Evolutionary conservation across 164 flowering plant genomes (phyloP).

Genomic region (Aristolochia californica): DNA sequence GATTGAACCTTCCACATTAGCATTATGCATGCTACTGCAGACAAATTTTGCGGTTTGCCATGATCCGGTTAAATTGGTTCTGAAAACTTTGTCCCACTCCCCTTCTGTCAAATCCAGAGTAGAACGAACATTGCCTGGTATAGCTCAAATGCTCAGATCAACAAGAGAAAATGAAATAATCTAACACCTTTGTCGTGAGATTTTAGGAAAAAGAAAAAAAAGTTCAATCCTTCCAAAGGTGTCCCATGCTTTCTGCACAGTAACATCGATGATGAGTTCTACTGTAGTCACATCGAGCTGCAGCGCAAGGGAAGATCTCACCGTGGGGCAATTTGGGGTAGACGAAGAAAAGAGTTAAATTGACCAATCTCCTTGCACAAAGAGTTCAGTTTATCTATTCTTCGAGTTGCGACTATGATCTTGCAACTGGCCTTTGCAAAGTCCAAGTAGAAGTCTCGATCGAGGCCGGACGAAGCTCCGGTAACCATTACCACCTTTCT

Average conservation of each 20-base stretch:
- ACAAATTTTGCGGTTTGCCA: constrained; percentile 63
- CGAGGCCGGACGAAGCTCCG: constrained; percentile 6
- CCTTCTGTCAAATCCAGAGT: constrained; percentile 49
- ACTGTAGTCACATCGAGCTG: constrained; percentile 38
- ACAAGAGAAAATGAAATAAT: background rate
- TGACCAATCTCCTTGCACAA: constrained; percentile 57
- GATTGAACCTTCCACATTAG: constrained; percentile 46
- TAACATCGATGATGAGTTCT: constrained; percentile 28
- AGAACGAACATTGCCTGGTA: background rate
- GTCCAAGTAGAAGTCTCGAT: constrained; percentile 2
- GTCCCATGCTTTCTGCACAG: constrained; percentile 59
- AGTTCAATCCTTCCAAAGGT: constrained; percentile 57
- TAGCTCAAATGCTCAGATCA: background rate
- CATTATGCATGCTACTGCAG: constrained; percentile 44
- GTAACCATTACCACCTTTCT: constrained; percentile 8
- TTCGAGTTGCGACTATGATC: constrained; percentile 12
- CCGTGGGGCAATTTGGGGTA: background rate
- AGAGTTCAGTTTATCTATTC: constrained; percentile 35
- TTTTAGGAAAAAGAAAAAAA: no score
- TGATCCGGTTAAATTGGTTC: constrained; percentile 55
- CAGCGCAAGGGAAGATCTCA: background rate
- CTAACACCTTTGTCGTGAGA: no score
- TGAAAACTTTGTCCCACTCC: constrained; percentile 42
- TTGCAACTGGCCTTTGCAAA: constrained; percentile 6
- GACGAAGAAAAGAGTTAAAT: background rate